Conservation (phyloP, 192 early-diverging fungal genomes). For the Helicostylum pulchrum region DNA sequence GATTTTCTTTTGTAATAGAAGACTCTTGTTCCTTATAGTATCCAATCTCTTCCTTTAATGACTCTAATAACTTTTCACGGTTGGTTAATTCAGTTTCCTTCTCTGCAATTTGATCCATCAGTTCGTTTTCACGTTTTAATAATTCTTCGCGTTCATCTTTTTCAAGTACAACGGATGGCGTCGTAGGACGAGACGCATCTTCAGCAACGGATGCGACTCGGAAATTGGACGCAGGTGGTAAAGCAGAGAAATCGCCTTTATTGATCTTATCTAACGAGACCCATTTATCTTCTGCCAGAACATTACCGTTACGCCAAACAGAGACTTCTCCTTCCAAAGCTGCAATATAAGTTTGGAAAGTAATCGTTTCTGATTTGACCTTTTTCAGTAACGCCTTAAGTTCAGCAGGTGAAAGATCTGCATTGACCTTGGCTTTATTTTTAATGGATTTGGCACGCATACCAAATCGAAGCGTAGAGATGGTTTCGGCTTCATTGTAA, state of each 20-base stretch:
- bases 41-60: slow-evolving; percentile 74
- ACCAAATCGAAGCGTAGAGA: slow-evolving; percentile 94
- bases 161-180: slow-evolving; percentile 73
- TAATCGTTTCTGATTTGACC: slow-evolving; percentile 74
- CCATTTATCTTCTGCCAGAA: slow-evolving; percentile 62
- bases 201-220: slow-evolving; percentile 39
- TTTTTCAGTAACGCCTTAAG: slow-evolving; percentile 94
- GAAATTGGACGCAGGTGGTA: slow-evolving; percentile 42
- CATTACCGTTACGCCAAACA: slow-evolving; percentile 83
- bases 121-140: slow-evolving; percentile 92
- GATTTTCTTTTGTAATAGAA: slow-evolving; percentile 63
- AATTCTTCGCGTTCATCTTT: slow-evolving; percentile 96
- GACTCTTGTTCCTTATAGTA: slow-evolving; percentile 66
- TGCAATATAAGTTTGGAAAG: slow-evolving; percentile 79
- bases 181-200: slow-evolving; percentile 59
- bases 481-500: slow-evolving; percentile 95
- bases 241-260: slow-evolving; percentile 32
- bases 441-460: slow-evolving; percentile 99
- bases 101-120: slow-evolving; percentile 89
- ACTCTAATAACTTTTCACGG: slow-evolving; percentile 56
- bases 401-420: slow-evolving; percentile 90
- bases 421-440: slow-evolving; percentile 99
- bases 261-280: slow-evolving; percentile 57
- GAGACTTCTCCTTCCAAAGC: slow-evolving; percentile 86
- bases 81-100: slow-evolving; percentile 82